Base-by-base conservation (phyloP, 169 alveolate genomes). In the Cryptosporidium andersoni region DNA sequence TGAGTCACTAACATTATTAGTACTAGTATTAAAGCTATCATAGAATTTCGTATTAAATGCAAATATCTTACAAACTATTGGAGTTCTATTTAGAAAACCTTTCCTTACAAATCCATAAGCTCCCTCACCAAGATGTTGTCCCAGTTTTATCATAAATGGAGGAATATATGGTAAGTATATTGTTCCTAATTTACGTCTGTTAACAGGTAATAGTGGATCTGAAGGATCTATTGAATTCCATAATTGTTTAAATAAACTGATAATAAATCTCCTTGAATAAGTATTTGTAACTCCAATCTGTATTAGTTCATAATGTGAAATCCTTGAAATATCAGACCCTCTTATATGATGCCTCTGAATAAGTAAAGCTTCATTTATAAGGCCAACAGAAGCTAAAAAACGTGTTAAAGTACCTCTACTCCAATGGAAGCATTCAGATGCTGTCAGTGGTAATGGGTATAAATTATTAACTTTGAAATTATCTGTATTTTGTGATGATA, bases 31-130 rank as follows among this genome's bases (percentile, higher is more conserved):
- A 6, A 66, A 12, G 56, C 40, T 55, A 16, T 66, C 65, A 49
- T 74, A 74, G 43, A 58, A 58, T n/a, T 56, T 63, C 9, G 43
- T 16, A 64, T 36, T 40, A 56, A 80, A 89, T 34, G 65, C 8
- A 36, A 65, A 81, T 14, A 82, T 42, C 80, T 89, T 89, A 65
- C 92, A 89, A n/a, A 90, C 88, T 11, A 89, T 68, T 80, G 47
- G 9, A n/a, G n/a, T 55, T 2, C 81, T 66, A 34, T 68, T 62
- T 55, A 80, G 80, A 12, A 58, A 60, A 1, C 81, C 90, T 55
- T 40, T 65, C n/a, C 81, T 74, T 8, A 89, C 82, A 60, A 64
- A 68, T 1, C 90, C 81, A 65, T 89, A 65, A 9, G 88, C 49
- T n/a, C 81, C 89, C 3, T 81, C 88, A 37, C 68, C 64, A 58